Conservation (phyloP, 2,329 filamentous ascomycete genomes). For the Calonectria leucothoes region DNA sequence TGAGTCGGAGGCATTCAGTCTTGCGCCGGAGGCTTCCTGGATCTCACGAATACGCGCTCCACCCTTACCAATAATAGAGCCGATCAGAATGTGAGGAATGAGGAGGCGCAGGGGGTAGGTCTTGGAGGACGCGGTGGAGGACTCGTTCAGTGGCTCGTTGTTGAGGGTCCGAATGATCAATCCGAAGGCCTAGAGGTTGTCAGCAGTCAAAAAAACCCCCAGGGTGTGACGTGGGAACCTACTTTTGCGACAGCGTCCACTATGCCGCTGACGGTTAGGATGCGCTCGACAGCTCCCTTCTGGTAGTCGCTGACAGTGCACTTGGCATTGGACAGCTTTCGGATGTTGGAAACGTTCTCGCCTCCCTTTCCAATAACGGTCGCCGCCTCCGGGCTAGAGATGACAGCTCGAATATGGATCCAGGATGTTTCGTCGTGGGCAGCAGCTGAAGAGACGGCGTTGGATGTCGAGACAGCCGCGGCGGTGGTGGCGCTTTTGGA, state of each 20-base stretch:
- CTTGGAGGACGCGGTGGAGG: conserved; percentile 94
- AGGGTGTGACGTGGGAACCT: conserved; percentile 43
- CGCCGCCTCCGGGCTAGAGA: conserved; percentile 96
- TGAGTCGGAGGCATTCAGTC: conserved; percentile 95
- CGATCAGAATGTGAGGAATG: conserved; percentile 96
- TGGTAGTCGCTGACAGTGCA: conserved; percentile 99
- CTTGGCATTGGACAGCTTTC: conserved; percentile 94
- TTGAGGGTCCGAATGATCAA: conserved; percentile 98
- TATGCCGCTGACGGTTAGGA: conserved; percentile 94
- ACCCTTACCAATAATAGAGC: conserved; percentile 98
- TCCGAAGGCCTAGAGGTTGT: conserved; percentile 81
- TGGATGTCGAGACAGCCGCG: conserved; percentile 50
- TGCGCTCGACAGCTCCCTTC: conserved; percentile 95
- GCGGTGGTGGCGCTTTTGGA: conserved; percentile 51
- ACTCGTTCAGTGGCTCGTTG: conserved; percentile 89
- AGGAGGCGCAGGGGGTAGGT: conserved; percentile 96
- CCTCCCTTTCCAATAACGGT: conserved; percentile 99
- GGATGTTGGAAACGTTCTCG: conserved; percentile 98
- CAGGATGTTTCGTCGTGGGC: conserved; percentile 91
- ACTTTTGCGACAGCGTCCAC: conserved; percentile 98
- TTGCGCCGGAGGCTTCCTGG: conserved; percentile 95
- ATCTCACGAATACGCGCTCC: conserved; percentile 97
- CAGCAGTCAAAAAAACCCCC: conserved; percentile 35
- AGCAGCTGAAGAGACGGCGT: conserved; percentile 58
- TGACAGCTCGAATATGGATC: conserved; percentile 97